Evolutionary conservation across 2,329 filamentous ascomycete genomes (phyloP), one percentile per base, ranked within the genome.

Genomic region (Talaromyces sp.): DNA sequence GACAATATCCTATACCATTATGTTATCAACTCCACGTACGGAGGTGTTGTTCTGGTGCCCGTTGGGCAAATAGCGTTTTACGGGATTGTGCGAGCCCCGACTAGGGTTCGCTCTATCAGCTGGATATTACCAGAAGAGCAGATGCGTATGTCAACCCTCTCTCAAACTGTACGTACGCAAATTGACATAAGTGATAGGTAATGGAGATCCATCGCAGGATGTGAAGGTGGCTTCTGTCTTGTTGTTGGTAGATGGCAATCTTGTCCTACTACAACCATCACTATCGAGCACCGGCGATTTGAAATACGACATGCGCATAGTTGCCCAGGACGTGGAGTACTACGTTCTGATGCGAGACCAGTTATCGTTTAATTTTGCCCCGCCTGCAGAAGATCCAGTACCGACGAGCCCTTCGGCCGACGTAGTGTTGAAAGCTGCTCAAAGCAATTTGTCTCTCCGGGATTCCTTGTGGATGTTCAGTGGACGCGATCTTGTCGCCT

Each of bases 51-150:
- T 51, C 83, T 98, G 32, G 85, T 96, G 7, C 92, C 96, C 72
- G 93, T 98, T n/a, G 95, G 96, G 10, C 95, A 98, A 73, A 99
- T 99, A 70, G 93, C 92, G 13, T 95, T 99, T 68, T 91, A 99
- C 73, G 95, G 95, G 53, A 97, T 99, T 64, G 93, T 99, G 51
- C 84, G 95, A 68, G 96, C 95, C 39, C 95, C 95, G 11, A 92
- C 93, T 25, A 85, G 95, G 71, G 95, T 99, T 5, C 87, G 95
- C 67, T 91, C 93, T 10, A 86, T 99, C 47, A 97, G 92, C 76
- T 99, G 95, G 95, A 90, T 99, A 63, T 76, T 99, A 57, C 95
- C 95, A 1, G 93, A 98, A 69, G 88, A 88, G 64, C 95, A 99
- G 73, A 81, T 97, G 64, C 82, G 88, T 85, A 73, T 73, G 82